Percentiles rank a stretch among this genome's conserved stretches.
These are phyloP conservation scores for Monilinia laxa DNA, from an alignment of 2,329 filamentous ascomycete species.

Conservation along the genomic window DNA sequence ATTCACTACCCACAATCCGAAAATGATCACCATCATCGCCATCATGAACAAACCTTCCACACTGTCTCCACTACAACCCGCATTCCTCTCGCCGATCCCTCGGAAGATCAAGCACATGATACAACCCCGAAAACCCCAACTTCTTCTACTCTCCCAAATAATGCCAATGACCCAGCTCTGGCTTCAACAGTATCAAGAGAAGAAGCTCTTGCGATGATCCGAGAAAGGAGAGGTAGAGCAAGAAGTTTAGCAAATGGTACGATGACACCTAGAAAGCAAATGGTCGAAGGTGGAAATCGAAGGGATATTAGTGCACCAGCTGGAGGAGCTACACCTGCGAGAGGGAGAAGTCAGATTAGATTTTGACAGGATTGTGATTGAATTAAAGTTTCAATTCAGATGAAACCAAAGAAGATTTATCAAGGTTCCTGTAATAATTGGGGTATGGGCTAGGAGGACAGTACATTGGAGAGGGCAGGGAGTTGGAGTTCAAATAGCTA, in stretches of 20 bases:
- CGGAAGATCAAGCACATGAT: conserved; percentile 21
- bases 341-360: conserved; percentile 29
- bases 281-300: conserved; percentile 34
- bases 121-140: conserved; percentile 25
- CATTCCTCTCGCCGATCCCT: conserved; percentile 37
- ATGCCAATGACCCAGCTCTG: conserved; percentile 51
- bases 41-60: conserved; percentile 33
- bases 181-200: conserved; percentile 69
- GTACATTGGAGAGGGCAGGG: conserved; percentile 1
- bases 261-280: conserved; percentile 55
- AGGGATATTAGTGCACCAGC: conserved; percentile 40
- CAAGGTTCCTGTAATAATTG: conserved; percentile 7
- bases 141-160: conserved; percentile 24
- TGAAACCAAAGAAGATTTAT: not conserved
- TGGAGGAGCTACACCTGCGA: conserved; percentile 31
- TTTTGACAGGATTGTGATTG: not conserved
- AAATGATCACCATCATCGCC: conserved; percentile 34
- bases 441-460: not conserved
- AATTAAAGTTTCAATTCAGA: not conserved
- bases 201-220: conserved; percentile 72
- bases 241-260: conserved; percentile 65
- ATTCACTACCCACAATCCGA: conserved; percentile 10
- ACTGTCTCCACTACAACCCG: conserved; percentile 41
- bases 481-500: conserved; percentile 6
- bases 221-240: conserved; percentile 68